Evolutionary conservation across 768 basidiomycete species (phyloP).

Genomic region (Amanita subjunquillea): DNA sequence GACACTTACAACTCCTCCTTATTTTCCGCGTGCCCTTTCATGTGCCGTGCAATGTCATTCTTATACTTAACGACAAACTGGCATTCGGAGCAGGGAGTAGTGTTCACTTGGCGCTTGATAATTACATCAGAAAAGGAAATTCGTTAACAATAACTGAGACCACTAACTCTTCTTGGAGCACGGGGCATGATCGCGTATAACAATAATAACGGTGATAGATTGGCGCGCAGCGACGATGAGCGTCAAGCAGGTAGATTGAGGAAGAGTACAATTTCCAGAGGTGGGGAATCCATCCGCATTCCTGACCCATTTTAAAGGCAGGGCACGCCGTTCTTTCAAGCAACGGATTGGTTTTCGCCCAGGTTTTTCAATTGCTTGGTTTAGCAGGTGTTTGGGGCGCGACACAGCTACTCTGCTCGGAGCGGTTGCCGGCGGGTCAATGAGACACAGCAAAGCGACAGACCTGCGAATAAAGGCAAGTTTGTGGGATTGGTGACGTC

Average conservation of each 20-base stretch:
- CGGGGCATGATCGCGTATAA: not conserved
- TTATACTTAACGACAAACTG: not conserved
- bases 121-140: constrained; percentile 1
- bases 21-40: not conserved
- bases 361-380: not conserved
- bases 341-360: constrained; percentile 1
- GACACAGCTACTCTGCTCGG: not conserved
- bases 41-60: not conserved
- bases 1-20: not conserved
- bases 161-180: not conserved
- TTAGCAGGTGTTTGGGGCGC: not conserved
- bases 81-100: not conserved
- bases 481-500: not conserved
- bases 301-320: not conserved
- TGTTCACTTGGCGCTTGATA: not conserved
- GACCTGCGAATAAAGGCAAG: not conserved
- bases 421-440: not conserved
- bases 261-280: not conserved
- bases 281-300: not conserved
- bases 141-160: not conserved
- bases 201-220: not conserved
- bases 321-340: not conserved
- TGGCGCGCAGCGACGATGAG: not conserved
- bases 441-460: not conserved
- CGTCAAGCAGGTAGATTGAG: not conserved